Conservation (phyloP, 305 asterid genomes). For the Solanum aculeatissimum region DNA sequence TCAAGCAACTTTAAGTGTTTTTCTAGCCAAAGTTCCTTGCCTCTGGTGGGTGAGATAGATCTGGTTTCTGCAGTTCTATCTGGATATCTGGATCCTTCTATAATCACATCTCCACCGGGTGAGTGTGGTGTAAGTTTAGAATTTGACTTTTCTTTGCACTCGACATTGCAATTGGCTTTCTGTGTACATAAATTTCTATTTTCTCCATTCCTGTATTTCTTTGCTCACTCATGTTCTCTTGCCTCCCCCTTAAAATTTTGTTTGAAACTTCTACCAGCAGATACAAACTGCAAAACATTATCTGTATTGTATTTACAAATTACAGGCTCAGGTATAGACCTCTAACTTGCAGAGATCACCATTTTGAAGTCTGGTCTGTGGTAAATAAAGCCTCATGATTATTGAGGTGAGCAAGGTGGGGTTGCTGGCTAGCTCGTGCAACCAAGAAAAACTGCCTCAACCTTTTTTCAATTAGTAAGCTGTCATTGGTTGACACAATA, state of each 20-base stretch:
- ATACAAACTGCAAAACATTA: background rate
- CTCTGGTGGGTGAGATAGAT: conserved; percentile 62
- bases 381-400: background rate
- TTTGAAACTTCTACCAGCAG: background rate
- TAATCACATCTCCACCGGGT: conserved; percentile 66
- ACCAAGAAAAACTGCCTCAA: no score
- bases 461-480: no score
- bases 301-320: background rate
- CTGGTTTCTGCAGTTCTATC: conserved; percentile 63
- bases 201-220: background rate
- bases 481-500: background rate
- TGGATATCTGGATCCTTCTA: conserved; percentile 64
- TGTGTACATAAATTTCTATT: background rate
- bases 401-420: background rate
- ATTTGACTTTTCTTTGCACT: background rate
- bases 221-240: background rate
- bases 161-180: background rate
- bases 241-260: background rate
- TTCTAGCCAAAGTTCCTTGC: conserved; percentile 29
- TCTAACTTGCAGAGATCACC: background rate
- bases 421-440: no score
- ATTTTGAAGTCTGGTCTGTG: background rate
- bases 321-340: background rate
- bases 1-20: conserved; percentile 17
- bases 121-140: conserved; percentile 5